Evolutionary conservation across 768 basidiomycete genomes (phyloP), one percentile per base, ranked within the genome.

Genomic region (Boletus patriciae): DNA sequence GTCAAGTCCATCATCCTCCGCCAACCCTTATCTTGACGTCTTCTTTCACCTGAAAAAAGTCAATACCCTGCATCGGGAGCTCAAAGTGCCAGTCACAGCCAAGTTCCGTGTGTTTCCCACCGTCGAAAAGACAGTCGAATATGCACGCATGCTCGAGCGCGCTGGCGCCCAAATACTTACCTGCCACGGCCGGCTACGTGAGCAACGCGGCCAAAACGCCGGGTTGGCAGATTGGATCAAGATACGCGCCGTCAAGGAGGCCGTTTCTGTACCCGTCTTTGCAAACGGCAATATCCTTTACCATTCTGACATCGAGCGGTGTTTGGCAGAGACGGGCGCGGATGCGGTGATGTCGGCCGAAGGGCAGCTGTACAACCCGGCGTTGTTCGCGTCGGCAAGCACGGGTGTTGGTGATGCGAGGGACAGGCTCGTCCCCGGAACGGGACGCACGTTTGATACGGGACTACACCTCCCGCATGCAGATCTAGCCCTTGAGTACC

Each of bases 291-390:
- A 98, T 70, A 84, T 98, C 57, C 84, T 98, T 13, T 92, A 87
- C 70, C 82, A 88, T 43, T 80, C 84, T n/a, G 95, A 98, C 71
- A 83, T 98, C 46, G 78, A 80, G 49, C 75, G 77, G 12, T 98
- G 94, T 70, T 74, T 99, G 33, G 80, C 82, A 23, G 82, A 83
- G 47, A 99, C 97, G 0, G 92, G 94, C 15, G 88, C 85, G 7
- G 94, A 97, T 65, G 96, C 85, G 0, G 86, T 98, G 55, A 97
- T 98, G 94, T 87, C 85, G 42, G 97, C 95, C 1, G 97, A 97
- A 74, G 95, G 92, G 0, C 87, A 95, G 60, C 77, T 99, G 0
- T 97, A 97, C 70, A 98, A 99, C 66, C 88, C 92, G 0, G 86
- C 93, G 0, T 68, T 98, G 13, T 98, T 92, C 63, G 72, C 73